Base-by-base conservation (phyloP, 2,329 filamentous ascomycete species). In the Emmonsiellopsis sp. region DNA sequence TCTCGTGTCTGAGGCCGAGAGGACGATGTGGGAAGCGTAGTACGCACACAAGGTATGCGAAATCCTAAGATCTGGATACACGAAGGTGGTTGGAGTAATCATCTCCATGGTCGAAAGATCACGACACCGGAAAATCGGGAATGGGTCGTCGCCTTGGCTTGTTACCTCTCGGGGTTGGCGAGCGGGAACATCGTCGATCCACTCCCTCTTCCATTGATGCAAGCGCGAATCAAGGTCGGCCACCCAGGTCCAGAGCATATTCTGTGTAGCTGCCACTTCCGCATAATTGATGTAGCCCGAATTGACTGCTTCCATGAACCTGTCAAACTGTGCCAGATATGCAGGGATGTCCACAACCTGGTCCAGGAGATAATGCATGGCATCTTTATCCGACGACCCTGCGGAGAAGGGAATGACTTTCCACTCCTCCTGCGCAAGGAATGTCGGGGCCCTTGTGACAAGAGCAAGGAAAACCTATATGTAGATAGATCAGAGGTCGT, bases 381-480 rank as follows among this genome's bases (percentile, higher is more conserved):
- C 65, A 45, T 71, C 67, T 54, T 70, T 71, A 3, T 55, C 58
- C 10, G 63, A 69, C 6, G 68, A 69, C 2, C 62, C 64, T 30
- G 64, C 63, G 31, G 67, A 67, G 69, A 69, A 72, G 0, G 70
- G 70, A 13, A 71, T 58, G 7, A 62, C 68, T 49, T 70, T 71
- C 70, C 70, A 72, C 37, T 69, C 67, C 42, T 69, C 62, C 9
- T 54, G 58, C 4, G 67, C 64, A 9, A 72, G 62, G 50, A 71
- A 71, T 7, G 67, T 66, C 1, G 67, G 63, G n/a, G 58, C 55
- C 26, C 69, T 67, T 35, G 50, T 55, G 32, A 65, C 59, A 35
- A 71, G 52, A 30, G 67, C 62, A 10, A 54, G 10, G 34, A 7
- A 62, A 63, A 8, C 62, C 66, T 47, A 68, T 62, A 67, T 69